Conservation (phyloP, 1,139 yeast species). For the Candida pseudoviswanathii region DNA sequence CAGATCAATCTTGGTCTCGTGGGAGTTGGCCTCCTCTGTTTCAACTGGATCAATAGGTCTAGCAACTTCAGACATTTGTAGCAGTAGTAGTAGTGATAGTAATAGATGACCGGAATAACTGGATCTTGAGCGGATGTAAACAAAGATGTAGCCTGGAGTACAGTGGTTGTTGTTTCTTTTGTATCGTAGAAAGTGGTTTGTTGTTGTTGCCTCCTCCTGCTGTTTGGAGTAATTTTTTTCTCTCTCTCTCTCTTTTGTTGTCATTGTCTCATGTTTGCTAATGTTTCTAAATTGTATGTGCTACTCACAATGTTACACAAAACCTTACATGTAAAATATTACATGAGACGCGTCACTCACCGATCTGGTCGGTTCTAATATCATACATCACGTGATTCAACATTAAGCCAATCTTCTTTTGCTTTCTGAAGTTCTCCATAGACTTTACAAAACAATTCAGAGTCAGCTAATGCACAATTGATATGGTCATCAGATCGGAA, state of each 20-base stretch:
- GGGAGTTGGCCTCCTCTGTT: background rate
- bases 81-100: background rate
- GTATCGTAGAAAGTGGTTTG: background rate
- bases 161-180: background rate
- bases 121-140: no score
- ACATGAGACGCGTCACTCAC: background rate
- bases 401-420: background rate
- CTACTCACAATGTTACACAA: background rate
- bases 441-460: conserved; percentile 21
- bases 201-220: background rate
- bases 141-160: no score
- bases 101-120: background rate
- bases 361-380: no score
- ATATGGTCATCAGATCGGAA: conserved; percentile 5
- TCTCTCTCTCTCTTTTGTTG: background rate
- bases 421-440: conserved; percentile 17
- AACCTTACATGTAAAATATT: background rate
- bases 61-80: background rate
- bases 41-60: background rate
- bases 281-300: background rate
- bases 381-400: background rate
- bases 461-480: conserved; percentile 21
- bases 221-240: background rate
- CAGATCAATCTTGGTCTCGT: background rate
- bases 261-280: background rate